phyloP scores from a whole-genome alignment of 306 rosid species.

The Pyrus pyrifolia region DNA sequence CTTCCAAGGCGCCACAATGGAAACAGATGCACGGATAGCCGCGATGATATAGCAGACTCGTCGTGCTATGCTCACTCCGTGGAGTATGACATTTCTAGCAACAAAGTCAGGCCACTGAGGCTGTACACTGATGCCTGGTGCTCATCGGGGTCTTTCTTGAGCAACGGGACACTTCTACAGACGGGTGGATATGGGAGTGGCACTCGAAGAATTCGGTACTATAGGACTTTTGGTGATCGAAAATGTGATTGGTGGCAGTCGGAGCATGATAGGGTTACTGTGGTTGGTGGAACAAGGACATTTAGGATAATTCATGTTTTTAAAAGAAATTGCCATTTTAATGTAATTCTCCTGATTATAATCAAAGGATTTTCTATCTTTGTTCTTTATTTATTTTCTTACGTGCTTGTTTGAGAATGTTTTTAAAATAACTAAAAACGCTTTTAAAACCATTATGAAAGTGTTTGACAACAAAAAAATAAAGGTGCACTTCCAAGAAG shows the following conservation, averaged over 20 bases:
- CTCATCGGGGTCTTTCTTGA: slow-evolving; percentile 67
- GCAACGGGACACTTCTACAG: slow-evolving; percentile 67
- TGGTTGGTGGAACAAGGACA: slow-evolving; percentile 67
- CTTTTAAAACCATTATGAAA: no score
- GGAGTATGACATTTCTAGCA: slow-evolving; percentile 54
- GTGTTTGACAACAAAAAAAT: background rate
- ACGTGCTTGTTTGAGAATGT: background rate
- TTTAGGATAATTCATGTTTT: slow-evolving; percentile 8
- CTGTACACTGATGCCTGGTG: slow-evolving; percentile 74
- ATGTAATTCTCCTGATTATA: background rate
- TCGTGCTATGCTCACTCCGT: slow-evolving; percentile 75
- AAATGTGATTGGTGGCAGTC: slow-evolving; percentile 56
- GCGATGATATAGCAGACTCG: slow-evolving; percentile 29
- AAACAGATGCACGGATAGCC: slow-evolving; percentile 21
- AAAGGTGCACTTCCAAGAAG: no score
- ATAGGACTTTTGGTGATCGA: slow-evolving; percentile 33
- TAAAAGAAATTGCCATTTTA: background rate
- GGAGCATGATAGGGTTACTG: slow-evolving; percentile 40
- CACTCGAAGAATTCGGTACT: slow-evolving; percentile 34
- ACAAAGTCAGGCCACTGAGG: slow-evolving; percentile 47
- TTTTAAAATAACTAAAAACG: no score
- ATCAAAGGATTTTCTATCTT: background rate
- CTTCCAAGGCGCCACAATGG: slow-evolving; percentile 42
- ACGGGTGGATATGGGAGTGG: slow-evolving; percentile 57
- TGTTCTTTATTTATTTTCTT: background rate